phyloP scores from a whole-genome alignment of 2,329 filamentous ascomycete species.

The Colletotrichum cereale region DNA sequence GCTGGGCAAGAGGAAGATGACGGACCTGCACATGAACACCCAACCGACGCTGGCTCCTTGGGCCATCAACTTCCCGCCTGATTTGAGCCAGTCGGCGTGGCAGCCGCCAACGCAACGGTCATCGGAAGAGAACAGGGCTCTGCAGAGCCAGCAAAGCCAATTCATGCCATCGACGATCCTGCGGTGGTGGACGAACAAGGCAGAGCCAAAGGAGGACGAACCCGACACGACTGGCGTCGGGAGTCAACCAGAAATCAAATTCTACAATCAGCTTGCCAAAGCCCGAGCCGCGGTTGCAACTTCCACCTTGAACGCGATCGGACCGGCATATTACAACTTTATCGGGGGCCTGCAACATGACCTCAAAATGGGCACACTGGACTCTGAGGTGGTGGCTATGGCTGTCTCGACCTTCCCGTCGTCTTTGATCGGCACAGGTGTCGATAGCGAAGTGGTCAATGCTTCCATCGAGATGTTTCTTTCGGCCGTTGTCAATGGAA shows the following conservation, averaged over 20 bases:
- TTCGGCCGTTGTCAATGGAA: constrained; percentile 39
- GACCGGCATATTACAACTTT: constrained; percentile 13
- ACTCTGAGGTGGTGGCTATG: constrained; percentile 7
- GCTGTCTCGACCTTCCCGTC: constrained; percentile 31
- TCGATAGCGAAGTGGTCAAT: constrained; percentile 3
- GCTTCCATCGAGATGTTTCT: constrained; percentile 28
- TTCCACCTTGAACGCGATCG: constrained; percentile 21
- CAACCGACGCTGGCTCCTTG: constrained; percentile 56
- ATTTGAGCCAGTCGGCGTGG: constrained; percentile 65
- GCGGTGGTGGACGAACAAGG: background rate
- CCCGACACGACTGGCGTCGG: background rate
- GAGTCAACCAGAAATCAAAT: background rate
- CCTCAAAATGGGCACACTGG: constrained; percentile 29
- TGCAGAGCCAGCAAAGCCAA: background rate
- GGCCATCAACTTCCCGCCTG: constrained; percentile 59
- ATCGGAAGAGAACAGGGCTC: constrained; percentile 44
- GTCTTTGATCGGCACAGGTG: constrained; percentile 15
- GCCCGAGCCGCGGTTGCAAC: constrained; percentile 30
- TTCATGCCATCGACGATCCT: background rate
- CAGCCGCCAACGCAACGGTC: constrained; percentile 57
- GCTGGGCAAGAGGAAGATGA: constrained; percentile 66
- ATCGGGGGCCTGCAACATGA: constrained; percentile 28
- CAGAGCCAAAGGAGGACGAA: background rate
- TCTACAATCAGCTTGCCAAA: constrained; percentile 23
- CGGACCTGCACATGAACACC: constrained; percentile 59